A percentile compares a stretch with the other conserved stretches of the same genome.
Evolutionary conservation across 75 land plant genomes (phyloP).

Genomic region (Adiantum capillusveneris): DNA sequence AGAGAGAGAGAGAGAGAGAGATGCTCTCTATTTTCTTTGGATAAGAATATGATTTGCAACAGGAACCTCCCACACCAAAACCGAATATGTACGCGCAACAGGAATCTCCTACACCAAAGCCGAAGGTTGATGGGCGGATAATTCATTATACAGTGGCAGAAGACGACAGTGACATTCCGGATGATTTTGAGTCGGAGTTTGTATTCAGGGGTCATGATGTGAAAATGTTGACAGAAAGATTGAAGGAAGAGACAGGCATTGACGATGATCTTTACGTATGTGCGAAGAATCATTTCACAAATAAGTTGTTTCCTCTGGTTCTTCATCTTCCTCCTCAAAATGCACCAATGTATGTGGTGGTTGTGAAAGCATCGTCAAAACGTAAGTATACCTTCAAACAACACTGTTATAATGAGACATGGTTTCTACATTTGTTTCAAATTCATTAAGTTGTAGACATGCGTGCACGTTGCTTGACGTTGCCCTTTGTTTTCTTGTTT

Average conservation of each 20-base stretch:
- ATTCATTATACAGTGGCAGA: conserved; percentile 62
- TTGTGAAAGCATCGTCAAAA: conserved; percentile 44
- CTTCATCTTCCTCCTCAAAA: conserved; percentile 89
- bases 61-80: neutral
- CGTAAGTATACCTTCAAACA: conserved; percentile 27
- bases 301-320: conserved; percentile 60
- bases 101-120: conserved; percentile 4
- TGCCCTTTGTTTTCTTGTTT: too few species aligned
- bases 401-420: too few species aligned
- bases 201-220: conserved; percentile 58
- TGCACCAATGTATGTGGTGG: conserved; percentile 65
- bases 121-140: conserved; percentile 55
- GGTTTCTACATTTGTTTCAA: too few species aligned
- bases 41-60: too few species aligned
- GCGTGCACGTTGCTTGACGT: too few species aligned
- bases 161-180: conserved; percentile 52
- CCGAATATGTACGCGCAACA: too few species aligned
- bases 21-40: too few species aligned
- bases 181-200: conserved; percentile 30
- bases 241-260: conserved; percentile 57
- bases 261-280: conserved; percentile 57
- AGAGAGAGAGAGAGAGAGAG: neutral
- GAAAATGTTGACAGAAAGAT: conserved; percentile 36
- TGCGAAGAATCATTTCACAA: conserved; percentile 44
- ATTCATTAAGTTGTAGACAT: too few species aligned